A percentile compares a stretch with the other conserved stretches of the same genome.
Conservation (phyloP, 306 rosid species). For the Echinosophora koreensis region DNA sequence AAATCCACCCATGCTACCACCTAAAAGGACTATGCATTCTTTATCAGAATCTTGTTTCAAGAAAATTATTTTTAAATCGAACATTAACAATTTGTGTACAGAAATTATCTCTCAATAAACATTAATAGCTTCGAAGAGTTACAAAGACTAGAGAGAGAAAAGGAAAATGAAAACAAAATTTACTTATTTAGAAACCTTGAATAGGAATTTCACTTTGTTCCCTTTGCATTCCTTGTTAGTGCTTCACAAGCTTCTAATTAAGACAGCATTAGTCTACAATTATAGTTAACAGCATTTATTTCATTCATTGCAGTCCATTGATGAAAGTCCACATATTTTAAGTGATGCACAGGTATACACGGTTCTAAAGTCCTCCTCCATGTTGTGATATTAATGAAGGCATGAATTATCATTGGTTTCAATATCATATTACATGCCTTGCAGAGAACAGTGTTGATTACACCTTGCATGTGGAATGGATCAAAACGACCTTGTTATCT, state of each 20-base stretch:
- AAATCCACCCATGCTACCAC: neutral
- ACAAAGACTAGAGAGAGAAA: neutral
- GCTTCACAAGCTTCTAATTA: neutral
- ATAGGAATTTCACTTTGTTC: neutral
- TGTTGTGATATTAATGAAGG: conserved; percentile 1
- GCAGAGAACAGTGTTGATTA: conserved; percentile 45
- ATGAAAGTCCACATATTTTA: conserved; percentile 40
- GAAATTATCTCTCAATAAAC: neutral
- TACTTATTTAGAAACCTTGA: neutral
- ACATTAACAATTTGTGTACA: neutral
- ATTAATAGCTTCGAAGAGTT: neutral
- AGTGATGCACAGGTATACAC: conserved; percentile 51
- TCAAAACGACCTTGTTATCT: conserved; percentile 52
- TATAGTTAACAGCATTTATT: conserved; percentile 19
- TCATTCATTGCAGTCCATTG: conserved; percentile 40
- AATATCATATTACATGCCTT: conserved; percentile 22
- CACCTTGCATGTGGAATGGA: conserved; percentile 55
- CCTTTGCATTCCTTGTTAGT: neutral
- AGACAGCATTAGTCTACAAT: neutral
- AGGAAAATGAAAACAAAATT: neutral
- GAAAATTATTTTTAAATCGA: neutral
- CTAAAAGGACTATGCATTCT: neutral
- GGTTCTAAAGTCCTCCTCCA: neutral
- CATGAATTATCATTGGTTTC: neutral
- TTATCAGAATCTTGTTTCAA: neutral